Evolutionary conservation across 345 rosid species (phyloP).

Genomic region (Lumnitzera racemosa): DNA sequence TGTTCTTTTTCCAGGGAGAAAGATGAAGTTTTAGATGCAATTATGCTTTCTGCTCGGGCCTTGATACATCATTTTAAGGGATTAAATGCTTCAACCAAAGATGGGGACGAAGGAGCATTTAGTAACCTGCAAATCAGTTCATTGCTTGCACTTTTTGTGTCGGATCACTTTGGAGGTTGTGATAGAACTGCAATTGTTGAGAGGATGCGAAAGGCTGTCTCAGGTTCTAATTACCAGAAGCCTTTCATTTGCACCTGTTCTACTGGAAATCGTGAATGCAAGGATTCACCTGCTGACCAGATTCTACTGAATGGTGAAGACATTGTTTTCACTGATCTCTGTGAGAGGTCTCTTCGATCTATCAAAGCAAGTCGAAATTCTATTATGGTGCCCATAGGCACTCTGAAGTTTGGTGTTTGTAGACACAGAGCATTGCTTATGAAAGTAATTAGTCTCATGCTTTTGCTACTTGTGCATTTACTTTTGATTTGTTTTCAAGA

Average conservation of each 20-base stretch:
- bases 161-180: constrained; percentile 98
- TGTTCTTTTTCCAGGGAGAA: constrained; percentile 36
- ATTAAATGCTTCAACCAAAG: constrained; percentile 35
- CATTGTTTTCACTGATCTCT: constrained; percentile 51
- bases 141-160: constrained; percentile 85
- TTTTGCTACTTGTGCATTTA: neutral
- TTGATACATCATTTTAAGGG: constrained; percentile 52
- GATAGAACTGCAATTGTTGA: constrained; percentile 60
- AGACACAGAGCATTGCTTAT: constrained; percentile 89
- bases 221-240: constrained; percentile 75
- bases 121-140: constrained; percentile 62
- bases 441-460: constrained; percentile 44
- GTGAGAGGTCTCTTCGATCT: constrained; percentile 70
- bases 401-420: constrained; percentile 82
- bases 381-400: constrained; percentile 75
- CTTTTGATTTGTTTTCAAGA: neutral
- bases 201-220: constrained; percentile 62
- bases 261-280: constrained; percentile 52
- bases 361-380: constrained; percentile 63
- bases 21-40: constrained; percentile 88
- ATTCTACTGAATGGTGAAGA: constrained; percentile 35
- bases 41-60: constrained; percentile 60
- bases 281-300: constrained; percentile 27
- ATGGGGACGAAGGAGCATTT: constrained; percentile 22
- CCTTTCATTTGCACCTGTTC: constrained; percentile 93